Evolutionary conservation across 1,284 basidiomycete genomes (phyloP).

Genomic region (Ganoderma boninense): DNA sequence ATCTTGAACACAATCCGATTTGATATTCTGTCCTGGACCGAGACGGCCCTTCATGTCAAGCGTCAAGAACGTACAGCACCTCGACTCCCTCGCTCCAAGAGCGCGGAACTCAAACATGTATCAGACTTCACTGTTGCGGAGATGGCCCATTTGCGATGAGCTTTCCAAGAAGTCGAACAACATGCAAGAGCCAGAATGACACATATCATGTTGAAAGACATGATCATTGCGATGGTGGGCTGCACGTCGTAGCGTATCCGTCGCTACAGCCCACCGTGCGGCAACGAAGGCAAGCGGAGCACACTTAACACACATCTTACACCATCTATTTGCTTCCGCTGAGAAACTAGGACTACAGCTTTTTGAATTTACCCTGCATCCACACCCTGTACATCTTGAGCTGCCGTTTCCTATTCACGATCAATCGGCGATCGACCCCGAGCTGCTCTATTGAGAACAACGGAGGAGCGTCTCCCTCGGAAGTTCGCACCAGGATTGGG

Average conservation of each 20-base stretch:
- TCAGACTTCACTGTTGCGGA: no score
- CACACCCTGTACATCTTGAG: constrained; percentile 96
- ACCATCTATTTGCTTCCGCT: not conserved
- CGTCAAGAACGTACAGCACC: no score
- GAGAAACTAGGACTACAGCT: constrained; percentile 39
- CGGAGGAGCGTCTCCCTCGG: constrained; percentile 43
- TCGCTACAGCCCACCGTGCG: no score
- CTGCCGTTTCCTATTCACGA: constrained; percentile 92
- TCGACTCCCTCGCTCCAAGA: no score
- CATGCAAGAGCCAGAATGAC: no score
- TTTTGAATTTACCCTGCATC: constrained; percentile 90
- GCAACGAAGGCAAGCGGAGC: not conserved
- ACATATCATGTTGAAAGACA: not conserved
- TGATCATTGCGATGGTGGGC: not conserved
- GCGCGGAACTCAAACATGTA: no score
- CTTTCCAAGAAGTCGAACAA: no score
- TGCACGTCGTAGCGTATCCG: not conserved
- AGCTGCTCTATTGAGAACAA: constrained; percentile 81
- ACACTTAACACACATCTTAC: not conserved
- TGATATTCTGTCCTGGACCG: not conserved
- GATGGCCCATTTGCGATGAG: no score
- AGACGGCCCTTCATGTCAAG: not conserved
- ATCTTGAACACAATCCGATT: not conserved
- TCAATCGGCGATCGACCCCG: constrained; percentile 87
- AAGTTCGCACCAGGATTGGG: constrained; percentile 27